Conservation (phyloP, 805 yeast species). For the Zygosaccharomyces bailii region DNA sequence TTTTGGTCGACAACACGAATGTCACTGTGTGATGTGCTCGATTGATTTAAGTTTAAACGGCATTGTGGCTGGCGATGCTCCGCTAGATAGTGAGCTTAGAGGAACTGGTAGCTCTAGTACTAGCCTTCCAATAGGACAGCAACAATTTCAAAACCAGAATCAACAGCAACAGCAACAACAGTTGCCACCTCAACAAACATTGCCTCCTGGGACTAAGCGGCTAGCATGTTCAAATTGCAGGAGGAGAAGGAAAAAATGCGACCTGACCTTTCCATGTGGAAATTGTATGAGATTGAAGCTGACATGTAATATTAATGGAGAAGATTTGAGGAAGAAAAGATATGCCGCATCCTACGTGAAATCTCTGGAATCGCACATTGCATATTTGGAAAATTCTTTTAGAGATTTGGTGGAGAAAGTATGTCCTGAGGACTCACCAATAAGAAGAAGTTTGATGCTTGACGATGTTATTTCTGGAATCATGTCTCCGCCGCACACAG, state of each 20-base stretch:
- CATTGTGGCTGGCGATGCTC: background rate
- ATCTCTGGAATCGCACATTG: constrained; percentile 38
- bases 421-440: constrained; percentile 20
- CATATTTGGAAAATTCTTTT: constrained; percentile 29
- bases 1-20: background rate
- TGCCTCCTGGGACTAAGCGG: constrained; percentile 24
- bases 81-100: background rate
- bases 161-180: constrained; percentile 1
- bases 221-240: constrained; percentile 37
- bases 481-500: background rate
- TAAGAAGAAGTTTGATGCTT: constrained; percentile 21
- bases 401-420: constrained; percentile 24
- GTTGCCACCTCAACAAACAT: background rate
- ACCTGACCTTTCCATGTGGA: constrained; percentile 47
- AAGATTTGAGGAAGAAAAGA: constrained; percentile 50
- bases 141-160: background rate
- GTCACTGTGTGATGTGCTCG: constrained; percentile 4
- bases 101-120: background rate
- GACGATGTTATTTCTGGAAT: constrained; percentile 22
- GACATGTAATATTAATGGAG: constrained; percentile 46
- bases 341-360: constrained; percentile 51
- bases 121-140: background rate
- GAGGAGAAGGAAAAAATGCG: constrained; percentile 45
- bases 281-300: constrained; percentile 43
- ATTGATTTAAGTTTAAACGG: constrained; percentile 3